Evolutionary conservation across 345 rosid species (phyloP).

Genomic region (Kernera saxatilis): DNA sequence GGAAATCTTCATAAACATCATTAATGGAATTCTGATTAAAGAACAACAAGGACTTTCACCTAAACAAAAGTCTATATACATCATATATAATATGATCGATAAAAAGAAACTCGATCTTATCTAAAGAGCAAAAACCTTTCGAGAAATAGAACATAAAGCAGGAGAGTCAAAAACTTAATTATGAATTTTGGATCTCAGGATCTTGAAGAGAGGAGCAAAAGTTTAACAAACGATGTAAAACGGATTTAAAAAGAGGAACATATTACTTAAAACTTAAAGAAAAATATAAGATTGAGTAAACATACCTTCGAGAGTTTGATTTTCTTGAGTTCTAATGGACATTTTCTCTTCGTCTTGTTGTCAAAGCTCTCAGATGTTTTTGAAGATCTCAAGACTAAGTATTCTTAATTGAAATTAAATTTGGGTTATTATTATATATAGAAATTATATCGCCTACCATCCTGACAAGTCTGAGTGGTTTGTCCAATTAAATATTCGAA

Average conservation of each 20-base stretch:
- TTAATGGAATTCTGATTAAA: neutral
- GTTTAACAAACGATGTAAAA: neutral
- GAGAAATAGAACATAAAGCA: neutral
- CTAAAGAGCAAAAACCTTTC: neutral
- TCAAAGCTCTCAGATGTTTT: neutral
- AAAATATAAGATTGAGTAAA: neutral
- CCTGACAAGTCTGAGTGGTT: neutral
- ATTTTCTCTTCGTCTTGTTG: constrained; percentile 13
- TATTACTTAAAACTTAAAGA: neutral
- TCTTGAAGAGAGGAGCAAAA: neutral
- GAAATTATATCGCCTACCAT: neutral
- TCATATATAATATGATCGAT: neutral
- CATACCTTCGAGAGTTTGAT: constrained; percentile 21
- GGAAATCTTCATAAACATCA: neutral
- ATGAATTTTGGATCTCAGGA: neutral
- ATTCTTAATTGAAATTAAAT: neutral
- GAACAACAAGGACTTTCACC: neutral
- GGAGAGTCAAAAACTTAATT: neutral
- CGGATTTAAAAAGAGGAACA: neutral
- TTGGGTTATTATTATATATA: neutral
- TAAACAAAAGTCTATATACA: neutral
- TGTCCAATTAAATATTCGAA: neutral
- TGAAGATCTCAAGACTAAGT: constrained; percentile 10
- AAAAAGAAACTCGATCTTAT: neutral
- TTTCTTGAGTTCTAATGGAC: constrained; percentile 28